phyloP scores from a whole-genome alignment of 108 stramenopile genomes.

The Schizochytrium sp. region DNA sequence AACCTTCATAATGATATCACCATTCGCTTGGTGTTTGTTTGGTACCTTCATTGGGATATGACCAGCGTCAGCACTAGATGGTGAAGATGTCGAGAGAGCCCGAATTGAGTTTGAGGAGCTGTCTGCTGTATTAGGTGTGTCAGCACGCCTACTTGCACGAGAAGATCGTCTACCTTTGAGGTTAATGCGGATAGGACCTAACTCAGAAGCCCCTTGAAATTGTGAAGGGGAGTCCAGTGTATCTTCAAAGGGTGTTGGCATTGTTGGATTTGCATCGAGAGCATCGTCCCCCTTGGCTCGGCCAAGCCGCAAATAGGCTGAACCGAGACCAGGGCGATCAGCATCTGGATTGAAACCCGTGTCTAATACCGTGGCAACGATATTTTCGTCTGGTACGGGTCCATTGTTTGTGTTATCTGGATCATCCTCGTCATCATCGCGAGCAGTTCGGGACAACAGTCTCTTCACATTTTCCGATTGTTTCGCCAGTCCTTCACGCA shows the following conservation, averaged over 20 bases:
- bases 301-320: conserved; percentile 37
- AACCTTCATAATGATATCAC: background rate
- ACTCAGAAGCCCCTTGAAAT: conserved; percentile 42
- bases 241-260: background rate
- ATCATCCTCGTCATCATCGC: background rate
- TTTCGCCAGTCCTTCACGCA: background rate
- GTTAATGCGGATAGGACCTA: conserved; percentile 4
- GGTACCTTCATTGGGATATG: background rate
- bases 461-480: background rate
- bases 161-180: background rate
- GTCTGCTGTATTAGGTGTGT: no score
- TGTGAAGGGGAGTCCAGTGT: background rate
- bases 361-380: conserved; percentile 5
- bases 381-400: background rate
- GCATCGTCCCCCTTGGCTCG: conserved; percentile 22
- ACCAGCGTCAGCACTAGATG: background rate
- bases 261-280: background rate
- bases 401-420: background rate
- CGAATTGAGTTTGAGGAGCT: no score
- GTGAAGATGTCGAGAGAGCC: background rate
- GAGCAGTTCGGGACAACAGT: background rate
- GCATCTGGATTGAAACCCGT: conserved; percentile 53
- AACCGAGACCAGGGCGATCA: background rate
- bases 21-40: no score
- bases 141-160: background rate